These are phyloP conservation scores for Trametes coccinea DNA, from an alignment of 768 basidiomycete species.

Conservation along the genomic window DNA sequence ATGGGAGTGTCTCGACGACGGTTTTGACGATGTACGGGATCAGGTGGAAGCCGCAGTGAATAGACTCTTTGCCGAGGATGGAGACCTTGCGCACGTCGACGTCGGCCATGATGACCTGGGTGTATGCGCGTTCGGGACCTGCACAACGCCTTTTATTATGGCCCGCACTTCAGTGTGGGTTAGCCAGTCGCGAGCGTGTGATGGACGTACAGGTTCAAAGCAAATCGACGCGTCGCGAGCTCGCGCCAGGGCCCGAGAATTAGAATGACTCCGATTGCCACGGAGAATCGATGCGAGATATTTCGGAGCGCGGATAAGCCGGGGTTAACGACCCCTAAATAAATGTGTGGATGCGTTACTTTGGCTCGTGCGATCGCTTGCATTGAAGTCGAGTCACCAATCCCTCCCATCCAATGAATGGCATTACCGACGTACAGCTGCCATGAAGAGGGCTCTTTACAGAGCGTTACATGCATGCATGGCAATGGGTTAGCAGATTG, in stretches of 20 bases:
- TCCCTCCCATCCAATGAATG: too few species aligned
- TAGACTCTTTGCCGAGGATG: slow-evolving; percentile 82
- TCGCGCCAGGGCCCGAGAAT: neutral
- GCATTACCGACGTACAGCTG: too few species aligned
- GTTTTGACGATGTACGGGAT: slow-evolving; percentile 81
- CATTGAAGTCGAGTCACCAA: too few species aligned
- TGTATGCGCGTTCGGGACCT: neutral
- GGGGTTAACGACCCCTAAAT: too few species aligned
- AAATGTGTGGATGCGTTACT: too few species aligned
- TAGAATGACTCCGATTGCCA: slow-evolving; percentile 5
- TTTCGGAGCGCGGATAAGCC: too few species aligned
- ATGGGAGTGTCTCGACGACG: slow-evolving; percentile 65
- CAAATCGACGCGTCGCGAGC: too few species aligned
- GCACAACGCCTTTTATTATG: neutral
- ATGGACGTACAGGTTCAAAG: neutral
- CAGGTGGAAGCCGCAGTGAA: slow-evolving; percentile 94
- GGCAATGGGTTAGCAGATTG: too few species aligned
- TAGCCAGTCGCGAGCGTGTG: too few species aligned
- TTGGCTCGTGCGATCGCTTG: too few species aligned
- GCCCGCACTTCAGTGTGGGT: neutral
- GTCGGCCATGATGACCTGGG: slow-evolving; percentile 5
- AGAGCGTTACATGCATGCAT: too few species aligned
- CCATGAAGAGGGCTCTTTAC: too few species aligned
- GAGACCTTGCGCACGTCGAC: slow-evolving; percentile 74
- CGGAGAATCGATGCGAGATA: neutral